These are phyloP conservation scores for Rhizopus microsporus DNA, from an alignment of 371 early-diverging fungal genomes.

Conservation along the genomic window DNA sequence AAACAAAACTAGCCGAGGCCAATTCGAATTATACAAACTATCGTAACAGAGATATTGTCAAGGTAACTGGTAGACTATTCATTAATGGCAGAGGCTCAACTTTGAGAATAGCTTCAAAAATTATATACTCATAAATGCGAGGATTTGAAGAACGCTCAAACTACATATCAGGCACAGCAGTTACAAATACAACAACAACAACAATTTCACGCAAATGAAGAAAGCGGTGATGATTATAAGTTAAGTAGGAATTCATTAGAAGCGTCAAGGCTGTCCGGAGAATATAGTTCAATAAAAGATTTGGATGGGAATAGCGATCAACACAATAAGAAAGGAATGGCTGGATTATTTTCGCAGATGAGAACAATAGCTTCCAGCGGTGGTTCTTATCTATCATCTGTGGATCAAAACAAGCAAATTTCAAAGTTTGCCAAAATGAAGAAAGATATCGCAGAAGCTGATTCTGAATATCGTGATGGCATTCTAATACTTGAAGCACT, in stretches of 20 bases:
- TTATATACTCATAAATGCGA: constrained; percentile 41
- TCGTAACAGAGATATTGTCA: constrained; percentile 44
- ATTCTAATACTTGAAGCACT: constrained; percentile 49
- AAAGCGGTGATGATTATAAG: constrained; percentile 1
- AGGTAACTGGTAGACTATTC: constrained; percentile 23
- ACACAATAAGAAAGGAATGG: constrained; percentile 36
- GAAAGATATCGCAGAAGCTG: constrained; percentile 59
- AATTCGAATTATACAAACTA: constrained; percentile 38
- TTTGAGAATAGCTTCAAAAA: constrained; percentile 40
- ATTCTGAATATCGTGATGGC: constrained; percentile 58
- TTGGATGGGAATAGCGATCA: background rate
- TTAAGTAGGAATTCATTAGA: constrained; percentile 18
- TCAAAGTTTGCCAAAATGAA: constrained; percentile 49
- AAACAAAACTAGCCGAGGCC: constrained; percentile 27
- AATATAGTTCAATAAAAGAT: constrained; percentile 4
- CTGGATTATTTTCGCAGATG: constrained; percentile 45
- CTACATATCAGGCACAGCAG: constrained; percentile 8
- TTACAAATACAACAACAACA: constrained; percentile 35
- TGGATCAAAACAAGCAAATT: constrained; percentile 45
- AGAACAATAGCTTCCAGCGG: constrained; percentile 30
- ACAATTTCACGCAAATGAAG: background rate
- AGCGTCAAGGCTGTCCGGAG: constrained; percentile 5
- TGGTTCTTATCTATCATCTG: constrained; percentile 10
- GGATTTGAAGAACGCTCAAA: constrained; percentile 32
- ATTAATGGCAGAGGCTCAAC: background rate